phyloP scores from a whole-genome alignment of 1,284 basidiomycete species.

The Rugosomyces carneus region DNA sequence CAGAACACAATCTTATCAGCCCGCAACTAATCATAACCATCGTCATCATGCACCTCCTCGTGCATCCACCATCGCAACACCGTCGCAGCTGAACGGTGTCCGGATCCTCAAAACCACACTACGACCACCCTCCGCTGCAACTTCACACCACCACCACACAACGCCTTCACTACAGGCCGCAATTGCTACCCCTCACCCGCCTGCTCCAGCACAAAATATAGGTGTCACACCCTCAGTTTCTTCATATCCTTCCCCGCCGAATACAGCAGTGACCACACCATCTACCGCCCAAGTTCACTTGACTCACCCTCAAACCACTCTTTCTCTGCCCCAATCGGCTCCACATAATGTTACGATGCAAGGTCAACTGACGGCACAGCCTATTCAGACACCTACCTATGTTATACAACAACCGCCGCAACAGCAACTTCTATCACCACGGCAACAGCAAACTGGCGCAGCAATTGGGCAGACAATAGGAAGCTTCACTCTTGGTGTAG shows the following conservation, averaged over 20 bases:
- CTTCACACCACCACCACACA: background rate
- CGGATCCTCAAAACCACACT: constrained; percentile 7
- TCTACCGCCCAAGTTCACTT: constrained; percentile 1
- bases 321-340: constrained; percentile 1
- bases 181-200: constrained; percentile 2
- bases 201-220: background rate
- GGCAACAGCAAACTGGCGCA: background rate
- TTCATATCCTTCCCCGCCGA: constrained; percentile 13
- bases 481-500: constrained; percentile 5
- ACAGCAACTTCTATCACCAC: no score
- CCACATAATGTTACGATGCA: background rate
- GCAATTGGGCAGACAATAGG: constrained; percentile 3
- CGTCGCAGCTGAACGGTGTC: background rate
- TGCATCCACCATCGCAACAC: constrained; percentile 7
- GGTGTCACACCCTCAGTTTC: background rate
- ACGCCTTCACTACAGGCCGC: constrained; percentile 8
- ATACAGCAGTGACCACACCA: background rate
- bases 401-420: background rate
- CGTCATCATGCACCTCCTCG: constrained; percentile 8
- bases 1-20: constrained; percentile 12
- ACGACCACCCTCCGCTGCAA: constrained; percentile 10
- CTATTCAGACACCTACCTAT: background rate
- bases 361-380: background rate
- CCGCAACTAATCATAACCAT: background rate
- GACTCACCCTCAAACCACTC: constrained; percentile 1